Evolutionary conservation across 495 filamentous ascomycete genomes (phyloP), one percentile per base, ranked within the genome.

Genomic region (Aspergillus ellipticus): DNA sequence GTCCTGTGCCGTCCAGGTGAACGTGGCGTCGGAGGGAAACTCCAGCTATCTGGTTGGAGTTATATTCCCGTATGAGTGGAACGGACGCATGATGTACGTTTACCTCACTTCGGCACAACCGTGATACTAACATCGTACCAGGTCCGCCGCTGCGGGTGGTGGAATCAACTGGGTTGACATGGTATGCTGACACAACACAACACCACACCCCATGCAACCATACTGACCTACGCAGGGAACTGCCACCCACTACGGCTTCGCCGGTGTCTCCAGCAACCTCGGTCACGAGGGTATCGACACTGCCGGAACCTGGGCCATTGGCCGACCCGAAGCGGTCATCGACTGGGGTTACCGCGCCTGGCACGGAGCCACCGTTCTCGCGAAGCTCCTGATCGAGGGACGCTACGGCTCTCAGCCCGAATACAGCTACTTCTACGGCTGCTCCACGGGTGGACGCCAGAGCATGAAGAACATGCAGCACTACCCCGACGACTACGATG

Each of bases 401-500:
- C 84, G 76, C 66, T 81, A 84, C 19, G 61, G 42, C 0, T 24
- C 59, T 1, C 63, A 10, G 28, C 28, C 75, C 42, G 58, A 62
- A 9, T 75, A 80, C 52, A 77, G 72, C 10, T 86, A 86, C 63
- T 86, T 78, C 58, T 65, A 67, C 15, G 79, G 79, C 17, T 87
- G 82, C 65, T 84, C 81, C 0, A 82, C 79, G 0, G 83, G 83
- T 35, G 84, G 84, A 5, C 69, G 82, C 0, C 80, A 84, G 56
- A 82, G 82, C 4, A 57, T 84, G 4, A 79, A 79, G 45, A 73
- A 78, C 5, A 70, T 79, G 6, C 73, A 85, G 56, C 64, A 69
- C 46, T 82, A 74, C 29, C 80, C 82, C 2, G 71, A 74, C 9
- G 78, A 76, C 57, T 58, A 54, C 77, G 35, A 76, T 73, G 10